Base-by-base conservation (phyloP, 768 basidiomycete species). In the Tulasnella sp. region DNA sequence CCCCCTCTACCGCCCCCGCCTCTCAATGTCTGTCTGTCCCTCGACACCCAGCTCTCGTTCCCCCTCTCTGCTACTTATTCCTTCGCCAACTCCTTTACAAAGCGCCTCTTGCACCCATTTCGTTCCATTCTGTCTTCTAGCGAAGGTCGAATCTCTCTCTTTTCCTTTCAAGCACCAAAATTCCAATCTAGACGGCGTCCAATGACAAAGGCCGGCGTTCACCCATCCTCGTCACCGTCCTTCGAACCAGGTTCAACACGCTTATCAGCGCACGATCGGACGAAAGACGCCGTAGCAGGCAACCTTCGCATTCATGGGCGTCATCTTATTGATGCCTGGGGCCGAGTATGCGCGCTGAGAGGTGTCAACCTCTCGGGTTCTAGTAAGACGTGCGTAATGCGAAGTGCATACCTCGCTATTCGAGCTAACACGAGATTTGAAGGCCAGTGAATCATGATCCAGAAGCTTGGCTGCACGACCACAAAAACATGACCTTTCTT, bases 351-450 rank as follows among this genome's bases (percentile, higher is more conserved):
- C 80, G 87, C 85, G 76, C 84, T 96, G 49, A 86, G 94, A 77
- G 96, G 96, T 11, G 93, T 92, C 39, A 97, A 97, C 81, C 83
- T 98, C 42, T 89, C 92, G 3, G 96, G 94, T 4, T 87, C 86
- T 38, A 90, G 88, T 79, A 98, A 98, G 86, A 88, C 89, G 94
- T 93, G 82, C 77, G 89, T 85, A 68, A 38, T 74, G 39, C 11
- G 40, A 42, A 3, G 1, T 4, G 15, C 34, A 64, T 14, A 25
- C 19, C 58, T 19, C n/a, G n/a, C n/a, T n/a, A n/a, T n/a, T n/a
- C 34, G 3, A 64, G 37, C 52, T 71, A 68, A n/a, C 34, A 58
- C 14, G 31, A 15, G n/a, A 52, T 54, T 37, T 31, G 3, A 79
- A 94, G 93, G 14, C 93, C 93, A 36, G 83, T 84, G 14, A 88